These are phyloP conservation scores for Ilyonectria robusta DNA, from an alignment of 2,329 filamentous ascomycete species.

Conservation along the genomic window DNA sequence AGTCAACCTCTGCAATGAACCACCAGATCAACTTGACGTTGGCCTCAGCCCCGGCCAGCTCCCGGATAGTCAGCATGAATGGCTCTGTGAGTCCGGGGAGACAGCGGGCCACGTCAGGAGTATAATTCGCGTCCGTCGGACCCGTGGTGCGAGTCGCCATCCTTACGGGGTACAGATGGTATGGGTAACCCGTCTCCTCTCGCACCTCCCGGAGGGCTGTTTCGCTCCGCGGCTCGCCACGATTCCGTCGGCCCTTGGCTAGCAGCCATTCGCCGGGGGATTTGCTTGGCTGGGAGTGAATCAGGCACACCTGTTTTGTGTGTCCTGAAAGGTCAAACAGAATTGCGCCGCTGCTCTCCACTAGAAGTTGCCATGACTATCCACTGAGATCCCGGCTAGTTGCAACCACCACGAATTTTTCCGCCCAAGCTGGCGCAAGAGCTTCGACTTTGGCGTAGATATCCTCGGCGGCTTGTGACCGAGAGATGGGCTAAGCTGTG, in stretches of 20 bases:
- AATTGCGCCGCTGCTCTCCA: conserved; percentile 36
- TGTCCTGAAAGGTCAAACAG: conserved; percentile 32
- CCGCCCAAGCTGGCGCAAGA: neutral
- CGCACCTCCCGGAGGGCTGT: conserved; percentile 32
- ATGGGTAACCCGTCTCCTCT: conserved; percentile 34
- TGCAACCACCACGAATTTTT: neutral
- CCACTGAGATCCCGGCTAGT: neutral
- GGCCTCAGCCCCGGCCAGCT: neutral
- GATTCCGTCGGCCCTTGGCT: conserved; percentile 37
- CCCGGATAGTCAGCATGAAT: conserved; percentile 28
- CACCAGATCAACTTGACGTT: conserved; percentile 33
- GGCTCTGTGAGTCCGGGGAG: conserved; percentile 36
- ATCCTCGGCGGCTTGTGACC: neutral
- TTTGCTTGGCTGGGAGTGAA: conserved; percentile 11
- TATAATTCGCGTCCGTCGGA: conserved; percentile 15
- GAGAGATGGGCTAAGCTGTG: neutral
- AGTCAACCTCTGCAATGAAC: conserved; percentile 21
- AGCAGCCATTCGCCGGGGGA: conserved; percentile 30
- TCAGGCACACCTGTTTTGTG: conserved; percentile 28
- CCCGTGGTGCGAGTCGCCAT: conserved; percentile 31
- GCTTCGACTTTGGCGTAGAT: neutral
- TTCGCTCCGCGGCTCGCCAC: conserved; percentile 23
- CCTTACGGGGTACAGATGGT: conserved; percentile 19
- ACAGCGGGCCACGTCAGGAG: conserved; percentile 33
- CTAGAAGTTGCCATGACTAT: conserved; percentile 8